Evolutionary conservation across 768 basidiomycete genomes (phyloP).

Genomic region (Podaxis rugospora): DNA sequence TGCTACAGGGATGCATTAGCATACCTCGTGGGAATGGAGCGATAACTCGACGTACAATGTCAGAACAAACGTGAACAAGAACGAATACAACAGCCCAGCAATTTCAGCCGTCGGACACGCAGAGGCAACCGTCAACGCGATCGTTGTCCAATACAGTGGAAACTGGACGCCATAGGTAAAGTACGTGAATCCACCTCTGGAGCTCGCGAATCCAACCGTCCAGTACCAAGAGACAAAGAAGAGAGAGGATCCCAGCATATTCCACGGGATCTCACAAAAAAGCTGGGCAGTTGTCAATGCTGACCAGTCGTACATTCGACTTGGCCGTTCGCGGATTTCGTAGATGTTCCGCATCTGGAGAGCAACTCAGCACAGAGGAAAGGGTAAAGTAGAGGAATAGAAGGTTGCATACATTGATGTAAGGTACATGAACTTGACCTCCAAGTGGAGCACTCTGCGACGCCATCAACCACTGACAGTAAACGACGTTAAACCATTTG

Average conservation of each 20-base stretch:
- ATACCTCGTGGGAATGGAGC: slow-evolving; percentile 7
- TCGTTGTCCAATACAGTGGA: slow-evolving; percentile 61
- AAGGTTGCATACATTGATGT: slow-evolving; percentile 33
- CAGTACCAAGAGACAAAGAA: slow-evolving; percentile 75
- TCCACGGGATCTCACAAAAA: slow-evolving; percentile 60
- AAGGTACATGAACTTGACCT: slow-evolving; percentile 62
- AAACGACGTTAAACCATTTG: neutral
- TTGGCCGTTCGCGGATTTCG: slow-evolving; percentile 64
- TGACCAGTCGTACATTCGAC: slow-evolving; percentile 63
- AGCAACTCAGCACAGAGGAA: neutral
- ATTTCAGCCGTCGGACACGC: slow-evolving; percentile 59
- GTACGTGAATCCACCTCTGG: slow-evolving; percentile 56
- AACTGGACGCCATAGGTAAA: slow-evolving; percentile 52
- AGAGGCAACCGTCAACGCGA: slow-evolving; percentile 57
- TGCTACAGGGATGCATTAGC: slow-evolving; percentile 25
- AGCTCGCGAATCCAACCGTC: slow-evolving; percentile 56
- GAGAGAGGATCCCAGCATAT: slow-evolving; percentile 52
- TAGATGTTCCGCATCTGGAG: slow-evolving; percentile 51
- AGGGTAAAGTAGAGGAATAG: neutral
- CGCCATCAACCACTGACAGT: neutral
- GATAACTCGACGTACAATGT: slow-evolving; percentile 43
- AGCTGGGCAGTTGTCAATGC: slow-evolving; percentile 54
- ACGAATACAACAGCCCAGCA: slow-evolving; percentile 52
- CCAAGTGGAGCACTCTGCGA: slow-evolving; percentile 44
- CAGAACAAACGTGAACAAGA: slow-evolving; percentile 58